Percentiles rank a stretch among this genome's conserved stretches.
These are phyloP conservation scores for Boletus coccyginus DNA, from an alignment of 768 basidiomycete genomes.

Conservation along the genomic window DNA sequence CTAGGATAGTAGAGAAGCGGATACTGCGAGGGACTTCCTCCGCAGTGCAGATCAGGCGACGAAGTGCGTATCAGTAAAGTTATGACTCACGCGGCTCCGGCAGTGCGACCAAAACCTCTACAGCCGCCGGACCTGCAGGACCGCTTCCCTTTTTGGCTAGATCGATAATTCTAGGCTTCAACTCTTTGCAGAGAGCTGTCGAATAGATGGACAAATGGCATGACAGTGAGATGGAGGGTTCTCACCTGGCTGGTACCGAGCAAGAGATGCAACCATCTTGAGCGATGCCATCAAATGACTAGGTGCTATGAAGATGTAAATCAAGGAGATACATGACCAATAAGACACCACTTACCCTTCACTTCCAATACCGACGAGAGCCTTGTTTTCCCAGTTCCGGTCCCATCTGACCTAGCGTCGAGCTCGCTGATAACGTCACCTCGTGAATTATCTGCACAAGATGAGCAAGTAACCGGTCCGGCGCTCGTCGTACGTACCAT, in stretches of 20 bases:
- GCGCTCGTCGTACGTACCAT: background rate
- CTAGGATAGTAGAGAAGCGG: slow-evolving; percentile 1
- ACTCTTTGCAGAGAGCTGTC: background rate
- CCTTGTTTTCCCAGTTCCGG: background rate
- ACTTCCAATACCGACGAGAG: slow-evolving; percentile 1
- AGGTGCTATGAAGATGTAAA: background rate
- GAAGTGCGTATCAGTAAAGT: background rate
- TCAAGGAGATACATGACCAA: background rate
- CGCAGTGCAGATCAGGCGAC: background rate
- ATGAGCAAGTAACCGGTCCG: background rate
- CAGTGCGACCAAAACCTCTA: slow-evolving; percentile 5
- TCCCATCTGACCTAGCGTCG: background rate
- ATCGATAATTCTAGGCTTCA: background rate
- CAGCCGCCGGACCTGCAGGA: slow-evolving; percentile 3
- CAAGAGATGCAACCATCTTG: background rate
- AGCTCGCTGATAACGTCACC: background rate
- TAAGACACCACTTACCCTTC: background rate
- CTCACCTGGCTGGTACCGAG: background rate
- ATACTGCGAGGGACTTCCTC: background rate
- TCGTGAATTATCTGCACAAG: background rate
- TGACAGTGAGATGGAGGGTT: background rate
- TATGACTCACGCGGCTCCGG: background rate
- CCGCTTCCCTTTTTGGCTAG: background rate
- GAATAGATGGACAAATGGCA: background rate
- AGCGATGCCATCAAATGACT: background rate